These are phyloP conservation scores for Endoconidiophora laricicola DNA, from an alignment of 2,329 filamentous ascomycete genomes.

Conservation along the genomic window DNA sequence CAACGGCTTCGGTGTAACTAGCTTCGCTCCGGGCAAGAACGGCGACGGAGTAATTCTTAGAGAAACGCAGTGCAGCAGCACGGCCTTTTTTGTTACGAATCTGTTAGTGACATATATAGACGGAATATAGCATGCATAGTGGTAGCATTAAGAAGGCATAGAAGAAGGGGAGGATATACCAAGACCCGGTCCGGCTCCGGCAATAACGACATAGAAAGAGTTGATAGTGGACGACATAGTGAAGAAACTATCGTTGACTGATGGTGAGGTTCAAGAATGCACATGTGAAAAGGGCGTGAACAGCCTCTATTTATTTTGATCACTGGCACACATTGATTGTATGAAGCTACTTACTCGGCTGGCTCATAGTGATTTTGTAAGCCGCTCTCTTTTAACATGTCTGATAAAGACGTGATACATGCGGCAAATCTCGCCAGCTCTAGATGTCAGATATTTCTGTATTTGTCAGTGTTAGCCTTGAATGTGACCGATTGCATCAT, in stretches of 20 bases:
- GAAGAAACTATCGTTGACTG: background rate
- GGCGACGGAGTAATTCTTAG: conserved; percentile 52
- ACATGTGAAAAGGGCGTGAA: too few species aligned
- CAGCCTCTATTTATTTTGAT: too few species aligned
- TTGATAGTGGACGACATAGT: background rate
- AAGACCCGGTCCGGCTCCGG: conserved; percentile 57
- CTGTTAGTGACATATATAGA: conserved; percentile 16
- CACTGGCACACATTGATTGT: too few species aligned
- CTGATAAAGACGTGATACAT: background rate
- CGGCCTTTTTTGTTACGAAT: conserved; percentile 18
- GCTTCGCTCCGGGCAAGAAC: conserved; percentile 53
- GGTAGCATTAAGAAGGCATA: background rate
- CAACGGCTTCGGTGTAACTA: conserved; percentile 48
- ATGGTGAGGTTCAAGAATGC: too few species aligned
- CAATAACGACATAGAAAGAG: conserved; percentile 47
- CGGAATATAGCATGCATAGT: background rate
- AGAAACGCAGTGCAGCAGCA: conserved; percentile 38
- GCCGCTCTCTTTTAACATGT: background rate
- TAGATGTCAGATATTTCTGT: too few species aligned
- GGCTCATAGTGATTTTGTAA: too few species aligned
- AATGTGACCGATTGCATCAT: background rate
- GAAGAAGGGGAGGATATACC: conserved; percentile 18
- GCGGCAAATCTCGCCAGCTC: background rate
- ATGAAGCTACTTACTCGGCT: too few species aligned
- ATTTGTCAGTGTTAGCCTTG: too few species aligned